phyloP scores from a whole-genome alignment of 257 asterid genomes.

The Nicotiana tomentosiformis region DNA sequence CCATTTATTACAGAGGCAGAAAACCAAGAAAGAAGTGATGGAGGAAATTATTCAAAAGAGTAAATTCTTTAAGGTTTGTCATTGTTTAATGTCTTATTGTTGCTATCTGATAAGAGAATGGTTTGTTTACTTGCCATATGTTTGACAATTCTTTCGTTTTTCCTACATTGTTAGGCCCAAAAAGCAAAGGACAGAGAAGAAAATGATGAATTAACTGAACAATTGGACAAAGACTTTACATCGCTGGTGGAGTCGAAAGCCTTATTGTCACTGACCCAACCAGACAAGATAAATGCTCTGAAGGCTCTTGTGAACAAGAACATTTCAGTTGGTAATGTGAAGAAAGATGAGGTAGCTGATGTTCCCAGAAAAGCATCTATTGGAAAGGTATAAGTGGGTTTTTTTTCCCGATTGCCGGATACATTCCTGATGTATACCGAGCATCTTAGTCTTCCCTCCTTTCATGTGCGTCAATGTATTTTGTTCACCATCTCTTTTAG shows the following conservation, averaged over 20 bases:
- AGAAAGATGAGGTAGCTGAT: constrained; percentile 32
- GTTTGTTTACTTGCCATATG: neutral
- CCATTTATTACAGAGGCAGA: constrained; percentile 56
- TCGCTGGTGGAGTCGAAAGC: constrained; percentile 76
- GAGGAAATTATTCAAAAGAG: constrained; percentile 80
- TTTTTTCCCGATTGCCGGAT: neutral
- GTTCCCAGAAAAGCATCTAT: constrained; percentile 27
- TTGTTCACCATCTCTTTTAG: neutral
- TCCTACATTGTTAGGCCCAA: constrained; percentile 62
- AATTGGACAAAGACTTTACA: constrained; percentile 71
- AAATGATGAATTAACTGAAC: constrained; percentile 55
- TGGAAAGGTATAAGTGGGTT: constrained; percentile 34
- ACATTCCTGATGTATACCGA: neutral
- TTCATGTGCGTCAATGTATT: neutral
- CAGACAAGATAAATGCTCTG: constrained; percentile 69
- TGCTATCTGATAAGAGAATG: constrained; percentile 5
- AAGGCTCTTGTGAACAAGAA: constrained; percentile 55
- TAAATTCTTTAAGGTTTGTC: constrained; percentile 84
- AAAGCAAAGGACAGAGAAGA: constrained; percentile 95
- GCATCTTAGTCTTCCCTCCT: neutral
- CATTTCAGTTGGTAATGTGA: constrained; percentile 31
- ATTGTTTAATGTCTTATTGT: constrained; percentile 10
- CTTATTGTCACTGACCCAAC: constrained; percentile 65
- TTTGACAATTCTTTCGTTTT: constrained; percentile 12
- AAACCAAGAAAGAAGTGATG: constrained; percentile 97